Evolutionary conservation across 2,329 filamentous ascomycete species (phyloP).

Genomic region (Scedosporium aurantiacum): DNA sequence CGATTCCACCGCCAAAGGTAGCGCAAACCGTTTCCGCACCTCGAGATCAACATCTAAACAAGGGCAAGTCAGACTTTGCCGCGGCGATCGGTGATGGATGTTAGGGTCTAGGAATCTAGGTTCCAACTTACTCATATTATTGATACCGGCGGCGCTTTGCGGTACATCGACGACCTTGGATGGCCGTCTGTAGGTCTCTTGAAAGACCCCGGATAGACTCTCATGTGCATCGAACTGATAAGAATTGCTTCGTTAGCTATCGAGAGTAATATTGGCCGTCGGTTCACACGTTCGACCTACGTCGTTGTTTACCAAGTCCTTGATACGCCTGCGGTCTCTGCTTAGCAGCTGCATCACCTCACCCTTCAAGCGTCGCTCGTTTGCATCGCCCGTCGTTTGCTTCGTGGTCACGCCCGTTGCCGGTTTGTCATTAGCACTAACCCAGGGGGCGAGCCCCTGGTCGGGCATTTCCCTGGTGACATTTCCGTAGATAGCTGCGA

Average conservation of each 20-base stretch:
- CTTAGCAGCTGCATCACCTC: slow-evolving; percentile 62
- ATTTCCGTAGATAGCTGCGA: slow-evolving; percentile 57
- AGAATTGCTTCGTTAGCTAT: neutral
- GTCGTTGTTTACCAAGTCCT: slow-evolving; percentile 51
- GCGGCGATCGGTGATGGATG: too few species aligned
- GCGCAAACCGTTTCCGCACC: slow-evolving; percentile 53
- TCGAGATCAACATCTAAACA: slow-evolving; percentile 53
- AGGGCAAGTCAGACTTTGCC: neutral
- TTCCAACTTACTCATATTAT: slow-evolving; percentile 60
- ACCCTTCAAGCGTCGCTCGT: slow-evolving; percentile 53
- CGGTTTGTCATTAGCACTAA: slow-evolving; percentile 61
- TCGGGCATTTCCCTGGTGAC: slow-evolving; percentile 60
- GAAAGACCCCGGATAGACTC: slow-evolving; percentile 38
- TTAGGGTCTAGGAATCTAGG: neutral
- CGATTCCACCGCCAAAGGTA: slow-evolving; percentile 54
- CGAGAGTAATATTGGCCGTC: neutral
- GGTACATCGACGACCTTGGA: slow-evolving; percentile 48
- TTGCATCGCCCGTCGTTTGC: slow-evolving; percentile 52
- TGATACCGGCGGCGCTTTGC: slow-evolving; percentile 58
- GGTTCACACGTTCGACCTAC: slow-evolving; percentile 27
- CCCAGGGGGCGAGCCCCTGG: slow-evolving; percentile 56
- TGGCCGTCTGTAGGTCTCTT: slow-evolving; percentile 35
- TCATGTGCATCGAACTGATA: slow-evolving; percentile 44
- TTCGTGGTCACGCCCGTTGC: slow-evolving; percentile 45
- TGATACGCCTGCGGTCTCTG: slow-evolving; percentile 54